These are phyloP conservation scores for Geosmithia putterillii DNA, from an alignment of 2,329 filamentous ascomycete genomes.

Conservation along the genomic window DNA sequence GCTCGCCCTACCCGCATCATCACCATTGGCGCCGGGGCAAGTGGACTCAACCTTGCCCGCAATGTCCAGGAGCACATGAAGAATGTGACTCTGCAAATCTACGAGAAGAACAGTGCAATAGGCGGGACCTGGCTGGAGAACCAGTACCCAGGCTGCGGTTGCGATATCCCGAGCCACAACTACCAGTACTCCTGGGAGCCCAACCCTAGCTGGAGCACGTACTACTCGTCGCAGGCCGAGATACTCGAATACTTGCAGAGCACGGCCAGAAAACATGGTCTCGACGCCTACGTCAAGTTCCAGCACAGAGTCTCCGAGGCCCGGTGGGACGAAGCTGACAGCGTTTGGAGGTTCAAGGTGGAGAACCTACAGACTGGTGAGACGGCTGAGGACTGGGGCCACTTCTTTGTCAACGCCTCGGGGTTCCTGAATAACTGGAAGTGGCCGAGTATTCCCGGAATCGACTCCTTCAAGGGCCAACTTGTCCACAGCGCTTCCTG, in stretches of 20 bases:
- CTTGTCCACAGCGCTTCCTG: conserved; percentile 36
- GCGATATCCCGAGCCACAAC: conserved; percentile 16
- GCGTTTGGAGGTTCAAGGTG: conserved; percentile 10
- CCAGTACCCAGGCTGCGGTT: conserved; percentile 43
- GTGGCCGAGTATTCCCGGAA: conserved; percentile 35
- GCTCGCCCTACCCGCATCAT: conserved; percentile 12
- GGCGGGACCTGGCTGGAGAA: conserved; percentile 50
- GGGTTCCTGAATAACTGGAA: conserved; percentile 37
- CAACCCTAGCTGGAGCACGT: conserved; percentile 37
- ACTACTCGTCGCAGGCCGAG: conserved; percentile 41
- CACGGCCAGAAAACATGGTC: conserved; percentile 34
- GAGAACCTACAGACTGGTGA: conserved; percentile 11
- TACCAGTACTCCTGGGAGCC: conserved; percentile 6
- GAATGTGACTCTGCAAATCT: conserved; percentile 16
- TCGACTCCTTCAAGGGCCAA: conserved; percentile 32
- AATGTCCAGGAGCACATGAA: conserved; percentile 9
- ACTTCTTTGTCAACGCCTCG: conserved; percentile 32
- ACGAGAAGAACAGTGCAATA: conserved; percentile 42
- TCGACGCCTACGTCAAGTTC: conserved; percentile 33
- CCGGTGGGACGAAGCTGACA: conserved; percentile 3
- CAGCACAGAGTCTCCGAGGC: conserved; percentile 22
- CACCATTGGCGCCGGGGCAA: conserved; percentile 15
- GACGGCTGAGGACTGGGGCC: background rate
- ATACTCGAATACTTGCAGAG: conserved; percentile 40
- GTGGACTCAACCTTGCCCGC: conserved; percentile 14